Percentiles rank a stretch among this genome's conserved stretches.
These are phyloP conservation scores for Corchorus olitorius DNA, from an alignment of 345 rosid genomes.

Conservation along the genomic window DNA sequence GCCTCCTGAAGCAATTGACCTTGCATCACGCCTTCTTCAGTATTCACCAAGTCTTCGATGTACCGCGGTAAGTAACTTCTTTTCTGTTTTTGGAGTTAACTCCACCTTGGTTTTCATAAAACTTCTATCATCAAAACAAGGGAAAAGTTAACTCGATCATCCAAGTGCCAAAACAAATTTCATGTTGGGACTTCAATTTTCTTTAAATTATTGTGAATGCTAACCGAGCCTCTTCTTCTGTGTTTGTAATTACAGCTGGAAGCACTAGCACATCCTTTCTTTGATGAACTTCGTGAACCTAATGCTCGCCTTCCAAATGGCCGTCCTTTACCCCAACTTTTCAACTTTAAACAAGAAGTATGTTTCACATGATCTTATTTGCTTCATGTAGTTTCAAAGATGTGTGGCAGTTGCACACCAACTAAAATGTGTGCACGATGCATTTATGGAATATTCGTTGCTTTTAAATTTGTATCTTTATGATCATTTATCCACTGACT, in stretches of 20 bases:
- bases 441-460: neutral
- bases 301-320: conserved; percentile 77
- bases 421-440: neutral
- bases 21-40: conserved; percentile 79
- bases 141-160: no score
- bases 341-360: conserved; percentile 80
- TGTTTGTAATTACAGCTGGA: conserved; percentile 54
- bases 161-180: neutral
- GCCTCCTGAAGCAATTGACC: conserved; percentile 95
- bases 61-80: conserved; percentile 61
- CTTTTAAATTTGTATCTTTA: neutral
- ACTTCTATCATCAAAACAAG: neutral
- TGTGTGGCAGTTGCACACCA: neutral
- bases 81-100: neutral
- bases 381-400: neutral
- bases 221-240: neutral
- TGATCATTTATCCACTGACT: neutral
- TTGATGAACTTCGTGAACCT: conserved; percentile 81
- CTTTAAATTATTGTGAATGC: neutral
- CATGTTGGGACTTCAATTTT: neutral
- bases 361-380: neutral
- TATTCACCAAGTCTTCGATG: conserved; percentile 83
- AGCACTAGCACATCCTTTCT: conserved; percentile 82
- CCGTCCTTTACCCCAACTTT: conserved; percentile 64
- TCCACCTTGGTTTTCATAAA: neutral